Base-by-base conservation (phyloP, 202 grass and related monocot species). In the Setaria viridis region DNA sequence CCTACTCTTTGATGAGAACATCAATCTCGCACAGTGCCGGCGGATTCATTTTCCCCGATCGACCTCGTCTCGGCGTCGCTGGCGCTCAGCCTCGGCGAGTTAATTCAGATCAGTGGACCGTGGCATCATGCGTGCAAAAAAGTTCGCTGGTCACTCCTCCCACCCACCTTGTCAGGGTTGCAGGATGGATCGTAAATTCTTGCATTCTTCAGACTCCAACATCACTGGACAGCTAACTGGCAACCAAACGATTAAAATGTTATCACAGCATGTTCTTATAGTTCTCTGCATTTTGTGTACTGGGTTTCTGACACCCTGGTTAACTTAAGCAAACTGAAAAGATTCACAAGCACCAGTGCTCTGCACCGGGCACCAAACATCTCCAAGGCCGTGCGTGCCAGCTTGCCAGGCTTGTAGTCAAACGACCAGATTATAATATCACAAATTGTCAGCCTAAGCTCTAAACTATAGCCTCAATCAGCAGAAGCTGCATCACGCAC, bases 371-470 rank as follows among this genome's bases (percentile, higher is more conserved):
- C 51, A 51, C 54, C 84, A 6, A 51, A 74, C 79, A 87, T 73
- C 17, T 56, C 33, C 17, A 49, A 63, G n/a, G 16, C 79, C 43
- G 58, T 43, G 81, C 51, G 58, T 43, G 81, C 72, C 85, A 57
- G 37, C 32, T 15, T 4, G 68, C 77, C 80, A 87, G 84, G 74
- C 74, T 74, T 67, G 48, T 73, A 8, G 88, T 87, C 88, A 86
- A 79, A 78, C 84, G 33, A 49, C 49, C 60, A 8, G 67, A 79
- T 67, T 79, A 81, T 13, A 57, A 12, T 70, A 85, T 57, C 11
- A 4, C 63, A 78, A 57, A 17, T 69, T 34, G 76, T 85, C 17
- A 46, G 42, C 25, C 30, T 72, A 59, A 82, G 32, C 79, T 70
- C 29, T 33, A 63, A 63, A 63, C 29, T 15, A 70, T 12, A 9